Base-by-base conservation (phyloP, 805 yeast species). In the Cyberlindnera lachancei region DNA sequence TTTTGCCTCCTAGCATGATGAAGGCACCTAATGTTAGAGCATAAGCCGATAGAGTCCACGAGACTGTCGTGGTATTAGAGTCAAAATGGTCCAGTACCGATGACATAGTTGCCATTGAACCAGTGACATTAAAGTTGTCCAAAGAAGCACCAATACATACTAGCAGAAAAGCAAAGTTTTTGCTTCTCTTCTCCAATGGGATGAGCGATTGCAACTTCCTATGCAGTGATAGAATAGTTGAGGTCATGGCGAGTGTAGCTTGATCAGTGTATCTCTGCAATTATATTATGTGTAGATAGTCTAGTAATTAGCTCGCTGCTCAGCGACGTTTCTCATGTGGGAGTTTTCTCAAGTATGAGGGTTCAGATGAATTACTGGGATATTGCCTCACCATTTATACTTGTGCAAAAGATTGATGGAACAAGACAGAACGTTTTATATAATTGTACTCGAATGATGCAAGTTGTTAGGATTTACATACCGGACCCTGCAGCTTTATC, bases 31-130 rank as follows among this genome's bases (percentile, higher is more conserved):
- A 43, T 0, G 72, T 64, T 12, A 68, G 41, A 1, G 70, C 61
- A 45, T 66, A 68, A 0, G 64, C 61, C 2, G 70, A 57, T 5
- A 67, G 35, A 0, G 59, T 59, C 73, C 73, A 68, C 6, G 54
- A 40, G 0, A 5, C 70, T 55, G 38, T 70, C 54, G 38, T 29
- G 4, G 35, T 22, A 5, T 23, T 15, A 1, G 37, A 14, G 11
- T 35, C 11, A 24, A 40, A 40, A 9, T 30, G 28, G 18, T 29
- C 24, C n/a, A 15, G 29, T 27, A 6, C 36, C 29, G 26, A 31
- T 18, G 7, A 25, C 3, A 31, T 15, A 3, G 44, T 37, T 2
- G 9, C 71, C 17, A 34, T 22, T 4, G 39, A 27, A 12, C 38
- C 34, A 3, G 41, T 25, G 9, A 31, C 31, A 22, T 31, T 40